Evolutionary conservation across 2,329 filamentous ascomycete genomes (phyloP), one percentile per base, ranked within the genome.

Genomic region (Neofusicoccum umdonicola): DNA sequence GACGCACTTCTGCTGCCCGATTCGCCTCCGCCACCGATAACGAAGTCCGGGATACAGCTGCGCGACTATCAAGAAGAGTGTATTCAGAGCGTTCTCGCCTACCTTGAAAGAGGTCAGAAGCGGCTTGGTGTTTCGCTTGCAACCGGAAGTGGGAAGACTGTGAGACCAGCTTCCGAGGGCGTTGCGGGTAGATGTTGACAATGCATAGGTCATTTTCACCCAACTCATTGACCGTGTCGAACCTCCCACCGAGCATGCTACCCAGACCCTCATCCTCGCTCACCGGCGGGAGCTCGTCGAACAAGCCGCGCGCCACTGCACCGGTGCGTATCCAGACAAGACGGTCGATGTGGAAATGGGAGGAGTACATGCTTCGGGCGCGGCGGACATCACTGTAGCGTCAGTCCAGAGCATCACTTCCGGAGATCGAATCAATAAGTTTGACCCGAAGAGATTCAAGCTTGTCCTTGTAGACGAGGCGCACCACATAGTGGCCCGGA

Each of bases 381-480:
- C 80, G 1, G 94, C 93, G 63, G 94, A 99, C 76, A 97, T 99
- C 69, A 97, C 94, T 8, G 85, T 99, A 60, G 95, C 94, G 50
- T 97, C 94, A 39, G 85, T 99, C 41, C 88, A 90, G 72, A 97
- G 92, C 76, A 87, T 99, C 70, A 87, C 84, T 7, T 96, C 91
- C 4, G 86, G 87, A 12, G 86, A 89, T 61, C 86, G 95, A 1
- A 83, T 98, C n/a, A 73, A 77, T 41, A 97, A 97, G 73, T 98
- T 94, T 71, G 87, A 96, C 69, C 90, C 93, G 0, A 77, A 76
- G 0, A 82, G 81, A 7, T 98, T 94, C 82, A 99, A 99, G 78
- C 86, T 99, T 0, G 81, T 99, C 0, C 84, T 99, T 2, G 94
- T 99, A 3, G 95, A 99, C 69, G 95, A 99, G 78, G 95, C 94